Percentiles rank a stretch among this genome's conserved stretches.
These are phyloP conservation scores for Rhodamnia argentea DNA, from an alignment of 345 rosid species.

Conservation along the genomic window DNA sequence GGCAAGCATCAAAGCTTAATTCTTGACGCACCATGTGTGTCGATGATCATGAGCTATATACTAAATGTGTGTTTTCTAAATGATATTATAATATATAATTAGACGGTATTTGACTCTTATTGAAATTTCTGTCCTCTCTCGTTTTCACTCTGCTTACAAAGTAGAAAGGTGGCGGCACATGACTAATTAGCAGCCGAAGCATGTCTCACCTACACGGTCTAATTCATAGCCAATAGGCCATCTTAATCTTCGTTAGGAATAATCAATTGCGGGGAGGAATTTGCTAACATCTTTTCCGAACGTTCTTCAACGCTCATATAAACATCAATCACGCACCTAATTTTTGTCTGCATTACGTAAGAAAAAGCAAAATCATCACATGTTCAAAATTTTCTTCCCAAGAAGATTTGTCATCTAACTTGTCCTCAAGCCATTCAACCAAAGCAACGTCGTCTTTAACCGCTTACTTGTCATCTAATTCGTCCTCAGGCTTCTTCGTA, in stretches of 20 bases:
- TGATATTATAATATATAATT: background rate
- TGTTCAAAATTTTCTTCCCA: background rate
- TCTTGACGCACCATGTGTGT: background rate
- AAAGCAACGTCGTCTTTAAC: background rate
- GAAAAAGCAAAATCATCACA: background rate
- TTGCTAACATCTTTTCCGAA: background rate
- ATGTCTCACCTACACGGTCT: background rate
- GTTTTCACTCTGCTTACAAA: background rate
- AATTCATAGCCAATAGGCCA: background rate
- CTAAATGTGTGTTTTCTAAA: background rate
- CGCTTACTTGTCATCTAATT: background rate
- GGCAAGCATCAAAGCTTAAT: background rate
- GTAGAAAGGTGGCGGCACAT: background rate
- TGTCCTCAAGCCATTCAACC: background rate
- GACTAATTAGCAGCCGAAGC: background rate
- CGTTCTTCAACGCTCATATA: background rate
- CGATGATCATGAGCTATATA: background rate
- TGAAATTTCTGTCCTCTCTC: background rate
- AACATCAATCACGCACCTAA: background rate
- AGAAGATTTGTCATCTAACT: background rate
- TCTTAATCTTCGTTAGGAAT: background rate
- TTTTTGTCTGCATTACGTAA: background rate
- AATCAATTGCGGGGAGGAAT: background rate
- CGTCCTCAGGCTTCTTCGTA: background rate
- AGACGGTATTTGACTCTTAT: background rate